Evolutionary conservation across 2,329 filamentous ascomycete genomes (phyloP), one percentile per base, ranked within the genome.

Genomic region (Colletotrichum sp.): DNA sequence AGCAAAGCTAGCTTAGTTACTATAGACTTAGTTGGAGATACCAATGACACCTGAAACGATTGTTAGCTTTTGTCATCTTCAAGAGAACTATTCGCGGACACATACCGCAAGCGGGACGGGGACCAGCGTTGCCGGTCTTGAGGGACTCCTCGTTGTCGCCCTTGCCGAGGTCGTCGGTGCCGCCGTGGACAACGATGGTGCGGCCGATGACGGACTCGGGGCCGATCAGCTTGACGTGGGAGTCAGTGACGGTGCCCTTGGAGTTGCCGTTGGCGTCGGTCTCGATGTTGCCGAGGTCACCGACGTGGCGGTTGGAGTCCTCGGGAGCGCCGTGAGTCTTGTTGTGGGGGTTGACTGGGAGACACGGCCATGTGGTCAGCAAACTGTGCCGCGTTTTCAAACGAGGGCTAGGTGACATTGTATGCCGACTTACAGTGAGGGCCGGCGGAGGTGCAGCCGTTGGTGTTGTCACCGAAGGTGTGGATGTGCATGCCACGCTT

Each of bases 381-480:
- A 11, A 44, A 19, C 39, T 44, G 39, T 44, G 19, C 39, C 39
- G 39, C 39, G 3, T 44, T 44, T 44, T 19, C 39, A 11, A 6
- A 19, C 39, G 39, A 44, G 15, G 15, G 27, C 39, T 27, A 52
- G 25, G 11, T 39, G 15, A 32, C 39, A 44, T 44, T 44, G 5
- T 44, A 44, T n/a, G 39, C 19, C 9, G 44, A 88, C 95, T 85
- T 90, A 98, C 96, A 99, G 91, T 99, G 97, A 87, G 97, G 96
- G 71, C 97, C 97, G 80, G 97, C 97, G 80, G 95, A 98, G 80
- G 96, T 98, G 94, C 97, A 99, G 87, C 97, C 97, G 89, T 99
- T 99, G 91, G 97, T 98, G 92, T 98, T 98, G 92, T 98, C 97
- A 86, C 97, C 97, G 84, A 98, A 99, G 87, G 97, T 95, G 91